Percentiles rank a stretch among this genome's conserved stretches.
These are phyloP conservation scores for Mortierella sp. DNA, from an alignment of 371 early-diverging fungal species.

Conservation along the genomic window DNA sequence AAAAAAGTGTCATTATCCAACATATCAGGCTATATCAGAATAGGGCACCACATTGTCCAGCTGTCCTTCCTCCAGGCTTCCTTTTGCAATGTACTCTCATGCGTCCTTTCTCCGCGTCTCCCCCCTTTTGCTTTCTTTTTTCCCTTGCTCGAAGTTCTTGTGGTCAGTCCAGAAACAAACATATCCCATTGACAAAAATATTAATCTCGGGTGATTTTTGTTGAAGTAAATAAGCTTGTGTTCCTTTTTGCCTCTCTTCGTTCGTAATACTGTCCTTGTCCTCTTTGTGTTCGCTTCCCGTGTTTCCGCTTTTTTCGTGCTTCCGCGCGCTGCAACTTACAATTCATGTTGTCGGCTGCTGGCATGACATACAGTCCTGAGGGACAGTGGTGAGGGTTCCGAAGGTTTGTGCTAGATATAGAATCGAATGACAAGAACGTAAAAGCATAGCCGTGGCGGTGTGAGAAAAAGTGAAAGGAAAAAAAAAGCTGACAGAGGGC, in stretches of 20 bases:
- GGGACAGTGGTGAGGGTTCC: conserved; percentile 85
- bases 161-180: conserved; percentile 18
- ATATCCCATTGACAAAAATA: background rate
- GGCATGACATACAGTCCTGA: conserved; percentile 92
- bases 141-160: background rate
- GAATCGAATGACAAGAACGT: conserved; percentile 6
- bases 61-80: background rate
- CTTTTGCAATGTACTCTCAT: background rate
- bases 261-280: background rate
- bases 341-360: conserved; percentile 78
- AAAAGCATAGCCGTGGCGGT: conserved; percentile 11
- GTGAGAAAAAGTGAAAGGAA: conserved; percentile 7
- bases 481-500: too few species aligned
- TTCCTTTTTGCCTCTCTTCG: background rate
- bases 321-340: conserved; percentile 57
- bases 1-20: background rate
- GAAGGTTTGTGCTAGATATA: conserved; percentile 75
- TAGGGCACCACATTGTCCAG: background rate
- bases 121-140: background rate
- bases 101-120: conserved; percentile 3
- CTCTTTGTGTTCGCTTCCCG: background rate
- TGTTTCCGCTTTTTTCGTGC: background rate
- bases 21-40: background rate
- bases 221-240: background rate
- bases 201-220: background rate